phyloP scores from a whole-genome alignment of 768 basidiomycete genomes.

The Hemileccinum impolitum region DNA sequence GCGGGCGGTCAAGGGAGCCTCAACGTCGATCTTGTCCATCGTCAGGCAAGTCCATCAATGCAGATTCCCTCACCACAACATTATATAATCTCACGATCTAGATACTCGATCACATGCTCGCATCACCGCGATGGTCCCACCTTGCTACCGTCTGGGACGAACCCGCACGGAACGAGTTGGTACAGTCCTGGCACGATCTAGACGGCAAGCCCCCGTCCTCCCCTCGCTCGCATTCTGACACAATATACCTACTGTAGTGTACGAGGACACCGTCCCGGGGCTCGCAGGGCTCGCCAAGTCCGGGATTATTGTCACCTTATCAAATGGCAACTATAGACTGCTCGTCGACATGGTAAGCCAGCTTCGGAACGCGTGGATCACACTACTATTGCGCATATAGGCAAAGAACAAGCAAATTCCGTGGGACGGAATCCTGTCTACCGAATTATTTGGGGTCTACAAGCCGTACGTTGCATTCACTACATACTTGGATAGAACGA shows the following conservation, averaged over 20 bases:
- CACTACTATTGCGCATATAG: conserved; percentile 27
- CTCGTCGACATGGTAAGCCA: conserved; percentile 54
- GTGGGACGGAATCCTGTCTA: conserved; percentile 62
- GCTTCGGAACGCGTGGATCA: neutral
- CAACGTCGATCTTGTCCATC: conserved; percentile 55
- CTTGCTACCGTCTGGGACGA: conserved; percentile 47
- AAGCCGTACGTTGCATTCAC: conserved; percentile 52
- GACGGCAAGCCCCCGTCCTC: conserved; percentile 34
- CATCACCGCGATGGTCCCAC: conserved; percentile 45
- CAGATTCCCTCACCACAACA: too few species aligned
- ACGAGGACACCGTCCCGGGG: conserved; percentile 52
- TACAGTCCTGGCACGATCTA: conserved; percentile 58
- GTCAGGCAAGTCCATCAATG: conserved; percentile 43
- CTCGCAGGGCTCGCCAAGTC: conserved; percentile 50
- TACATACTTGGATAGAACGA: neutral
- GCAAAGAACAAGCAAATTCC: conserved; percentile 60
- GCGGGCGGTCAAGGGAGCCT: conserved; percentile 43
- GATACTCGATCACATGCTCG: conserved; percentile 58
- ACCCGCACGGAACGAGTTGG: conserved; percentile 41
- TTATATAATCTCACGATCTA: conserved; percentile 16
- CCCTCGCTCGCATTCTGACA: conserved; percentile 32
- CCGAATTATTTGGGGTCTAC: conserved; percentile 57
- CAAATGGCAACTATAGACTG: conserved; percentile 62
- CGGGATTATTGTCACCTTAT: conserved; percentile 49
- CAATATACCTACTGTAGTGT: conserved; percentile 37